Base-by-base conservation (phyloP, 176 grass and related monocot species). In the Melocanna baccifera region DNA sequence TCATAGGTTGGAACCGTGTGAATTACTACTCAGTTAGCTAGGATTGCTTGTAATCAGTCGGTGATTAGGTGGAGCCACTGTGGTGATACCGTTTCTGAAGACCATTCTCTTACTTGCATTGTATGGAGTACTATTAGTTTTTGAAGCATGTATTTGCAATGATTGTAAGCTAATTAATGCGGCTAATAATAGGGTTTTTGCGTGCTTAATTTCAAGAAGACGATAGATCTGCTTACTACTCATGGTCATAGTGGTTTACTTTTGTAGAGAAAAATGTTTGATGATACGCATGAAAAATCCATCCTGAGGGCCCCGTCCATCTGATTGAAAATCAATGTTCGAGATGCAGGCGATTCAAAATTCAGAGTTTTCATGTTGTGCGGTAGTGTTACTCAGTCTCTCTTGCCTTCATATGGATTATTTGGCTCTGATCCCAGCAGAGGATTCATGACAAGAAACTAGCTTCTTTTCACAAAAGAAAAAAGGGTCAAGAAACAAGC, bases 381-480 rank as follows among this genome's bases (percentile, higher is more conserved):
- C 43, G 26, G 13, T 52, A 32, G 7, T 72, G 67, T 22, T 58
- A 45, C n/a, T 45, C 3, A 47, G 43, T 46, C 18, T 40, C 16
- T 73, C 19, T 62, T 62, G 36, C 42, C 40, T 50, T 83, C 56
- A 39, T 25, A 51, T 28, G 14, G 13, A 52, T 64, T 41, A 74
- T 64, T 29, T 46, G 18, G 8, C 3, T 30, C 36, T 45, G 37
- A 9, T n/a, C 29, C 55, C 53, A 71, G 13, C 30, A 41, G 12
- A 77, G 19, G 45, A 48, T 71, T 55, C 26, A 57, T 67, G 61
- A 9, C 45, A 83, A 70, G 26, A 86, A 40, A 77, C 53, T 74
- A 47, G 26, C 20, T 74, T 47, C 2, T 67, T 84, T 18, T 42
- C 25, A 46, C 32, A 76, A 69, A 76, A 68, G 41, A 43, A 68